A percentile compares a stretch with the other conserved stretches of the same genome.
Conservation (phyloP, 2,329 filamentous ascomycete genomes). For the Davidsoniella eucalypti region DNA sequence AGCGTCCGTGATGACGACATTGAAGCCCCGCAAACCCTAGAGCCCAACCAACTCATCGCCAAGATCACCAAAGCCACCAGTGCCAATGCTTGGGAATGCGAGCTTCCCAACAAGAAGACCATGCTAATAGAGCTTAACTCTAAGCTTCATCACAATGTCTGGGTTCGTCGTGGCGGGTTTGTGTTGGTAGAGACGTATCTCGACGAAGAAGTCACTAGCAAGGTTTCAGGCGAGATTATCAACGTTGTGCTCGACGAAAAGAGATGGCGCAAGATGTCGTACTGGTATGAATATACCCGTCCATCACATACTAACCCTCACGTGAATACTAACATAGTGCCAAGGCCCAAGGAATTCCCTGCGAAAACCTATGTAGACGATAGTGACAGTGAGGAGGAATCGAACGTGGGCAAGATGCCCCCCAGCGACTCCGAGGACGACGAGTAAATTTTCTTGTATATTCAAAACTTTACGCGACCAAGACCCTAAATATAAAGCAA, state of each 20-base stretch:
- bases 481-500: constrained; percentile 11
- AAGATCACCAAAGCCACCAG: constrained; percentile 69
- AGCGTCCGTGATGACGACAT: constrained; percentile 11
- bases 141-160: constrained; percentile 80
- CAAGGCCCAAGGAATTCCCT: constrained; percentile 52
- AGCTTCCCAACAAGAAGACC: constrained; percentile 47
- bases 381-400: constrained; percentile 50
- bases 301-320: background rate
- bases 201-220: constrained; percentile 52
- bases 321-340: background rate
- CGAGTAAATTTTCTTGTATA: constrained; percentile 6
- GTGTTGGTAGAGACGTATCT: constrained; percentile 60
- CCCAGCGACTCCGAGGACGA: constrained; percentile 66
- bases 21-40: constrained; percentile 3
- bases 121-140: constrained; percentile 68
- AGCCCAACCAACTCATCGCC: constrained; percentile 49
- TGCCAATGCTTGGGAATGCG: constrained; percentile 74
- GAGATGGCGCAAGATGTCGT: constrained; percentile 72
- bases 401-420: constrained; percentile 70
- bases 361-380: constrained; percentile 29
- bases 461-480: constrained; percentile 18
- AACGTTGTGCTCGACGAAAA: constrained; percentile 89
- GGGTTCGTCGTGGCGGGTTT: constrained; percentile 79
- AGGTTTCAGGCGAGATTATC: constrained; percentile 74
- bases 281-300: constrained; percentile 46